Percentiles rank a stretch among this genome's conserved stretches.
These are phyloP conservation scores for Tetrapisispora taiwanensis DNA, from an alignment of 805 yeast genomes.

Conservation along the genomic window DNA sequence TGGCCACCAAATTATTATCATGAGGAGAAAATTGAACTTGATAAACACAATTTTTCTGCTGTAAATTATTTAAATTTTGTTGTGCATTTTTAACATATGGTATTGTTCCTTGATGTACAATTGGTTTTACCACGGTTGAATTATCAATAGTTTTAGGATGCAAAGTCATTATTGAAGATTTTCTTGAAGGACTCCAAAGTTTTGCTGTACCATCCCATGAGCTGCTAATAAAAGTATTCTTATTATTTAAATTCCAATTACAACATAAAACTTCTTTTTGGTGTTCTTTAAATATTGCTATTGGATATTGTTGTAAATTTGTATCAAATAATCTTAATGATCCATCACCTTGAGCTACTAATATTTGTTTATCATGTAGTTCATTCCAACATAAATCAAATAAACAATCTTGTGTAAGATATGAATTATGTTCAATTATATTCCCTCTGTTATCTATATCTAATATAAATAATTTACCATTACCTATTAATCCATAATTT, in stretches of 20 bases:
- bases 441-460: constrained; percentile 58
- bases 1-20: constrained; percentile 53
- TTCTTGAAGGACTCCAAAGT: constrained; percentile 61
- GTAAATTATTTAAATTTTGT: constrained; percentile 23
- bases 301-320: constrained; percentile 46
- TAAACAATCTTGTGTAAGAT: constrained; percentile 89
- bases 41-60: constrained; percentile 55
- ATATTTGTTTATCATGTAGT: constrained; percentile 73
- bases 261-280: constrained; percentile 62
- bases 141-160: constrained; percentile 27
- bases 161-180: constrained; percentile 48
- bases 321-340: constrained; percentile 74
- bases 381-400: constrained; percentile 90
- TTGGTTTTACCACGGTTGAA: constrained; percentile 8
- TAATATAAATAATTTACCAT: constrained; percentile 69
- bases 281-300: constrained; percentile 70
- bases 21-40: constrained; percentile 79
- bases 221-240: constrained; percentile 58
- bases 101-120: constrained; percentile 5
- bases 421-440: constrained; percentile 44
- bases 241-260: constrained; percentile 64
- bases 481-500: constrained; percentile 89
- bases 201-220: constrained; percentile 92
- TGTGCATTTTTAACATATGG: constrained; percentile 19
- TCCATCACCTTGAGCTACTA: constrained; percentile 86